Evolutionary conservation across 805 yeast genomes (phyloP).

Genomic region (Starmerella stellata): DNA sequence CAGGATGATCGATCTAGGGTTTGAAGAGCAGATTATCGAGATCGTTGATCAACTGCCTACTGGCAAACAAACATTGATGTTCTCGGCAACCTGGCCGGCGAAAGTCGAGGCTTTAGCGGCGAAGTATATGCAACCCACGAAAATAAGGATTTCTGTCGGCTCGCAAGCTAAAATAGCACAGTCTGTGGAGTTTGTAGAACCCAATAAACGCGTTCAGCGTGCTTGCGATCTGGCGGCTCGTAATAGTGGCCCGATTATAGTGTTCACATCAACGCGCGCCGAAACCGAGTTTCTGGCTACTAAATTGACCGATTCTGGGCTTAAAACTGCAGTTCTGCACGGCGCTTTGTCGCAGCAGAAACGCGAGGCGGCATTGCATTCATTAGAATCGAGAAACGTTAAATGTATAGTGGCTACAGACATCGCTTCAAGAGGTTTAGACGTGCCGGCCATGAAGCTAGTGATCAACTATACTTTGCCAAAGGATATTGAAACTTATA

Average conservation of each 20-base stretch:
- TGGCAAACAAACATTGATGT: conserved; percentile 58
- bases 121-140: conserved; percentile 49
- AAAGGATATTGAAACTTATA: conserved; percentile 56
- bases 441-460: conserved; percentile 67
- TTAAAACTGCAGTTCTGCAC: conserved; percentile 47
- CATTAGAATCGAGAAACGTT: conserved; percentile 37
- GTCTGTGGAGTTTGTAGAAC: conserved; percentile 34
- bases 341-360: conserved; percentile 75
- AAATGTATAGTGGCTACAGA: conserved; percentile 76
- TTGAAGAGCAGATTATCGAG: conserved; percentile 56
- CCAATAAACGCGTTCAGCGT: conserved; percentile 13
- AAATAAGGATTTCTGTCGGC: conserved; percentile 32
- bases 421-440: conserved; percentile 91
- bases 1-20: conserved; percentile 87
- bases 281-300: conserved; percentile 50
- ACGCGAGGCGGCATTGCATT: conserved; percentile 57
- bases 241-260: conserved; percentile 38
- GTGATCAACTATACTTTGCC: conserved; percentile 82
- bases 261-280: conserved; percentile 63
- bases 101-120: conserved; percentile 48
- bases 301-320: conserved; percentile 31
- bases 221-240: conserved; percentile 27
- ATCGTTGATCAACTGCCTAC: conserved; percentile 41
- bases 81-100: conserved; percentile 81
- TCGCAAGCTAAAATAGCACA: conserved; percentile 29